These are phyloP conservation scores for Ustilago bromivora DNA, from an alignment of 1,284 basidiomycete species.

Conservation along the genomic window DNA sequence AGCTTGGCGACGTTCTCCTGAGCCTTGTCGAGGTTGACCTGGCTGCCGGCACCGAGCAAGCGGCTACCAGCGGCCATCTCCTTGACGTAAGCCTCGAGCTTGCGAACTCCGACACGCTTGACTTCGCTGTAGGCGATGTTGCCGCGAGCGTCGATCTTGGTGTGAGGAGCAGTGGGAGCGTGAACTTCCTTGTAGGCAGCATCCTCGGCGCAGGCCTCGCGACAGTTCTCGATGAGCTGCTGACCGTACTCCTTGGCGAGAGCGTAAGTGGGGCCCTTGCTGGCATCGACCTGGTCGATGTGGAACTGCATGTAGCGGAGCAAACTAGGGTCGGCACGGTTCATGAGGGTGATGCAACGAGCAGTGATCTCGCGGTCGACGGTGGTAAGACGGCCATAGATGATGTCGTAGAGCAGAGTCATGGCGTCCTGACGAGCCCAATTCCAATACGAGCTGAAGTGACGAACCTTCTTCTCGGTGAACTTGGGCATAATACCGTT, in stretches of 20 bases:
- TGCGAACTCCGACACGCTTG: conserved; percentile 92
- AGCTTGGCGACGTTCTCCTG: conserved; percentile 95
- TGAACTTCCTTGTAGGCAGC: conserved; percentile 83
- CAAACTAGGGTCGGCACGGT: conserved; percentile 81
- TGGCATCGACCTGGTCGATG: conserved; percentile 84
- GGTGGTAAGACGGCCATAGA: conserved; percentile 87
- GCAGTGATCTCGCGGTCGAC: conserved; percentile 76
- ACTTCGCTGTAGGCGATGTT: conserved; percentile 95
- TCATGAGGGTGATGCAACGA: conserved; percentile 95
- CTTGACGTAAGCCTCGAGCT: conserved; percentile 96
- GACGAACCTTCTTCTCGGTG: conserved; percentile 93
- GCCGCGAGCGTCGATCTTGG: conserved; percentile 90
- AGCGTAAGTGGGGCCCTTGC: conserved; percentile 85
- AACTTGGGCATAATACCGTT: conserved; percentile 95
- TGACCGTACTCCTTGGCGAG: conserved; percentile 97
- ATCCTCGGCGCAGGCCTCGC: conserved; percentile 82
- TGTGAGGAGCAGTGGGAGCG: conserved; percentile 90
- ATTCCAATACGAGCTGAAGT: conserved; percentile 99
- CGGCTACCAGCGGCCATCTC: conserved; percentile 96
- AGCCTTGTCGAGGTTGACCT: conserved; percentile 82
- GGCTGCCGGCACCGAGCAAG: conserved; percentile 67
- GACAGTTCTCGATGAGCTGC: conserved; percentile 92
- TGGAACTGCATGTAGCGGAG: conserved; percentile 91
- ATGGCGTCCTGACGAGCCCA: conserved; percentile 97
- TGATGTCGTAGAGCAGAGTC: conserved; percentile 83